Evolutionary conservation across 1,284 basidiomycete genomes (phyloP).

Genomic region (Coniophora puteana): DNA sequence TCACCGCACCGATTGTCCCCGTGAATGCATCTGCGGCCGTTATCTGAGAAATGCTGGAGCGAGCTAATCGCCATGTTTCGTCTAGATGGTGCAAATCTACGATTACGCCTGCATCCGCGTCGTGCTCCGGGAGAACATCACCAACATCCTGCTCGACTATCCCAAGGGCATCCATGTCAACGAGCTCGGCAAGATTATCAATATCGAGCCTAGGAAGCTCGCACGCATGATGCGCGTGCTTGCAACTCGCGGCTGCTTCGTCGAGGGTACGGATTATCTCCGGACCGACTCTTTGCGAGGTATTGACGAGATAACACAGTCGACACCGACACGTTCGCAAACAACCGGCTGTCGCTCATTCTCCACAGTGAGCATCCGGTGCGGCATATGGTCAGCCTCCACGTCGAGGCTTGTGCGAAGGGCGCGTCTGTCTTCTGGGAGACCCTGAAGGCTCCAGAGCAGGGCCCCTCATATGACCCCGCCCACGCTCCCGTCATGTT

Average conservation of each 20-base stretch:
- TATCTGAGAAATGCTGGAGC: background rate
- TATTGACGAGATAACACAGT: constrained; percentile 16
- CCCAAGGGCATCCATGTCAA: constrained; percentile 29
- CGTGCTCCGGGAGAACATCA: constrained; percentile 22
- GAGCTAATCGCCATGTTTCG: background rate
- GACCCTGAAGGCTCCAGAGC: constrained; percentile 19
- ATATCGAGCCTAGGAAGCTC: constrained; percentile 28
- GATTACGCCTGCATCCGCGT: constrained; percentile 28
- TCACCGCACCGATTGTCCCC: background rate
- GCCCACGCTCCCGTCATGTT: constrained; percentile 17
- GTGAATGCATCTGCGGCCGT: background rate
- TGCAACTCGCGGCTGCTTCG: constrained; percentile 31
- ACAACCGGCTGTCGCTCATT: constrained; percentile 31
- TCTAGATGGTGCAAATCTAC: constrained; percentile 20
- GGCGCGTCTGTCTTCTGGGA: constrained; percentile 24
- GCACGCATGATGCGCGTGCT: constrained; percentile 30
- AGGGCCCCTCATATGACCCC: constrained; percentile 20
- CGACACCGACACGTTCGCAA: constrained; percentile 26
- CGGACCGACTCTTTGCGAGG: background rate
- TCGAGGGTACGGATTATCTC: constrained; percentile 23
- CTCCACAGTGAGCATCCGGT: constrained; percentile 24
- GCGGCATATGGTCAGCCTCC: constrained; percentile 16
- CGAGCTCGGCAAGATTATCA: constrained; percentile 21
- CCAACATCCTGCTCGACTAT: constrained; percentile 23
- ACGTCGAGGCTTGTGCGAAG: constrained; percentile 19